Evolutionary conservation across 2,329 filamentous ascomycete species (phyloP), one percentile per base, ranked within the genome.

Genomic region (Ophiocordyceps robertsii): DNA sequence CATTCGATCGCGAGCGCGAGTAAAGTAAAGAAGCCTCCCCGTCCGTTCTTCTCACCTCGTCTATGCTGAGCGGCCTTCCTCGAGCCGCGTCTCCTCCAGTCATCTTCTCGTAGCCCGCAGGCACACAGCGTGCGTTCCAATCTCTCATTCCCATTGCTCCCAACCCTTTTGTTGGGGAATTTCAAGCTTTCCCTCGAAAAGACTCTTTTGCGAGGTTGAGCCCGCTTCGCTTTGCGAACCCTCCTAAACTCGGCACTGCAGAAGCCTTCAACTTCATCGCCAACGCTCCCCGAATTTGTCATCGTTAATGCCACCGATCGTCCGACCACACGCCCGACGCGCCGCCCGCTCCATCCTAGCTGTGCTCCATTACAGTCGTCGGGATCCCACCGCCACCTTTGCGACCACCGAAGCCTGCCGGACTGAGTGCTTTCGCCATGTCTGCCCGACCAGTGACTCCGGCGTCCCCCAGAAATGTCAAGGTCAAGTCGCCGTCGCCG

Each of bases 401-500:
- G 9, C 33, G 33, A 17, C 33, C 9, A 7, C 16, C 33, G 33
- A 36, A 16, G 8, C 17, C 33, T 9, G 13, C n/a, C 33, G 6
- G 24, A 6, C 16, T 17, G 17, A 36, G n/a, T 5, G n/a, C 33
- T 16, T 2, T 16, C 33, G 53, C 39, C 39, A 73, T 73, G 70
- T 58, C 70, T 41, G 57, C 61, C 30, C 61, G 66, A 45, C 68
- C 68, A 33, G 59, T 63, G n/a, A 72, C 69, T 17, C 69, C 70
- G 36, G 67, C 68, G 29, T 73, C 70, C 29, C 69, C 70, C 29
- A 76, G 75, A 57, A 72, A 70, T 56, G 66, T 68, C 51, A 76
- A 74, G 60, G 65, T 81, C 58, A 81, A 80, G 55, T 66, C 69
- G 10, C 72, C 76, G 4, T 64, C 68, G 12, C 69, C 73, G 13